Conservation (phyloP, 371 early-diverging fungal species). For the Mortierella sp. region DNA sequence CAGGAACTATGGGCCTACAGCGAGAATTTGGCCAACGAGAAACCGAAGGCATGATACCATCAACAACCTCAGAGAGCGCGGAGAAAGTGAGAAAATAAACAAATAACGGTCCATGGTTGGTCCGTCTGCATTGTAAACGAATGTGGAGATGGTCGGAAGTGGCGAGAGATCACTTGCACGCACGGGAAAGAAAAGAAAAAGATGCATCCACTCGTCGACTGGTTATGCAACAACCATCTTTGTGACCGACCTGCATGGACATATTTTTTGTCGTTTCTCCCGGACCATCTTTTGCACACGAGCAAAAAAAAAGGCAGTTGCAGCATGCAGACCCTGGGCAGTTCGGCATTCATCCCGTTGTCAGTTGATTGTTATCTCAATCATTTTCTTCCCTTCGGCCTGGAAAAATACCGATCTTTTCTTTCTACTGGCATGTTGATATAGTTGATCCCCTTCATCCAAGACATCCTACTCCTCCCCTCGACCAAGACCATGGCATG, state of each 20-base stretch:
- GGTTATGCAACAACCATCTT: conserved; percentile 1
- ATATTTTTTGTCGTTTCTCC: not conserved
- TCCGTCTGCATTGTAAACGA: too few relatives aligned
- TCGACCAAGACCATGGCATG: too few relatives aligned
- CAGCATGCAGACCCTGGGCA: too few relatives aligned
- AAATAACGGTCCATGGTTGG: not conserved
- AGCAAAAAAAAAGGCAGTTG: too few relatives aligned
- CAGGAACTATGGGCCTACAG: conserved; percentile 60
- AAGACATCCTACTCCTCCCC: too few relatives aligned
- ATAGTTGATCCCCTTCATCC: too few relatives aligned
- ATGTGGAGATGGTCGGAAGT: not conserved
- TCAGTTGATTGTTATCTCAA: too few relatives aligned
- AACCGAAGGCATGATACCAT: conserved; percentile 26
- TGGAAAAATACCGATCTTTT: too few relatives aligned
- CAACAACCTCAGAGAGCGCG: not conserved
- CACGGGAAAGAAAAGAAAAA: not conserved
- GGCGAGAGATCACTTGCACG: not conserved
- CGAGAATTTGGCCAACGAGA: conserved; percentile 59
- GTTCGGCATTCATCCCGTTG: too few relatives aligned
- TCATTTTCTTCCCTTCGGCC: too few relatives aligned
- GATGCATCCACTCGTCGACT: not conserved
- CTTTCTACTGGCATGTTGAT: too few relatives aligned
- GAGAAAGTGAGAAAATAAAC: not conserved
- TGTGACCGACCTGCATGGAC: not conserved
- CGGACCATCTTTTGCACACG: not conserved